Evolutionary conservation across 805 yeast genomes (phyloP).

Genomic region (Dipodascopsis uninucleata): DNA sequence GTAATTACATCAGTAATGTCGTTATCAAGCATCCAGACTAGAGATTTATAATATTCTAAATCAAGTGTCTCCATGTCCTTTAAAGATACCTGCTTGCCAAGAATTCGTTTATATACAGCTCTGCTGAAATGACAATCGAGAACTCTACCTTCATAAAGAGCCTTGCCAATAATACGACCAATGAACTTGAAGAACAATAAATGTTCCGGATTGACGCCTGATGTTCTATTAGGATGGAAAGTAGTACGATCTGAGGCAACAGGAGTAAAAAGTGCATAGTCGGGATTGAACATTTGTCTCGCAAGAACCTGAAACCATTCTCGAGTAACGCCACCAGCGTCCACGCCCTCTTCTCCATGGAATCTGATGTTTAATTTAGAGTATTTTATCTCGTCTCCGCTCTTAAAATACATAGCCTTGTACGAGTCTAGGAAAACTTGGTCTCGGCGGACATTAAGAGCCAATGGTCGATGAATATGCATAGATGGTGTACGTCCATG

Average conservation of each 20-base stretch:
- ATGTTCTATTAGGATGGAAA: conserved; percentile 90
- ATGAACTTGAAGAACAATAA: conserved; percentile 88
- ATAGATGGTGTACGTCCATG: conserved; percentile 44
- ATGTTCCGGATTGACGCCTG: conserved; percentile 91
- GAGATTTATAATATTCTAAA: conserved; percentile 83
- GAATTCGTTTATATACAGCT: conserved; percentile 84
- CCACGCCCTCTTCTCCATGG: conserved; percentile 92
- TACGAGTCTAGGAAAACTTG: conserved; percentile 91
- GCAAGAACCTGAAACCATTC: conserved; percentile 97
- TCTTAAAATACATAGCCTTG: conserved; percentile 72
- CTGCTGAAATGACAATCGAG: conserved; percentile 93
- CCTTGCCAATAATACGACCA: conserved; percentile 92
- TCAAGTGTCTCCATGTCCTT: conserved; percentile 95
- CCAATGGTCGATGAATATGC: conserved; percentile 44
- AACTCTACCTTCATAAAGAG: conserved; percentile 79
- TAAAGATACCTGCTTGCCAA: conserved; percentile 74
- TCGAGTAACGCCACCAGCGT: conserved; percentile 96
- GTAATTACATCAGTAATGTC: conserved; percentile 93
- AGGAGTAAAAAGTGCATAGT: conserved; percentile 85
- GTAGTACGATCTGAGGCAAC: conserved; percentile 90
- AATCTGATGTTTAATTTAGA: conserved; percentile 77
- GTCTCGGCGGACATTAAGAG: conserved; percentile 74
- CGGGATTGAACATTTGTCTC: conserved; percentile 93
- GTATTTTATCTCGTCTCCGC: conserved; percentile 66
- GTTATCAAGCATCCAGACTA: conserved; percentile 94